Evolutionary conservation across 768 basidiomycete genomes (phyloP), one percentile per base, ranked within the genome.

Genomic region (Sporobolomyces phaffii): DNA sequence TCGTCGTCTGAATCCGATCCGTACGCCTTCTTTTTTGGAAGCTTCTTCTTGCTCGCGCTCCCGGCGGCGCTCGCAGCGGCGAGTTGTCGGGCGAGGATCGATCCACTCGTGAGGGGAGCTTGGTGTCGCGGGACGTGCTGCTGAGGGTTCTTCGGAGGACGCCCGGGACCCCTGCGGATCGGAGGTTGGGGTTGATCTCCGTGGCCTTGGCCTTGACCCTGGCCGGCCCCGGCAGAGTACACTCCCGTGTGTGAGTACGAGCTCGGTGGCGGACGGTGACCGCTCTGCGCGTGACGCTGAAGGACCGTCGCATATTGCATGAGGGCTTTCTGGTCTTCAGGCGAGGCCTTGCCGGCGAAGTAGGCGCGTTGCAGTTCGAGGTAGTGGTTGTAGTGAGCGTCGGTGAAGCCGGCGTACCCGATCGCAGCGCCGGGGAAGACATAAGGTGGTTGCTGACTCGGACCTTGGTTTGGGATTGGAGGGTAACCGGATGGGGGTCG

Each of bases 1-100:
- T 74, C 75, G 28, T 70, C 70, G 44, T 75, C 75, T 28, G 73
- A 69, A 50, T 72, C 72, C 13, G 52, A 57, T 15, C 44, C 53
- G 48, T 61, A 60, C 31, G 47, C 48, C 53, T 60, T 60, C 62
- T 61, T 67, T 65, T 60, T 66, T 3, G 29, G 5, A 40, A 20
- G 17, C 44, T 64, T 66, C 53, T 67, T 71, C 49, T 57, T 64
- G 24, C 3, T 33, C 45, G 49, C 36, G 24, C 56, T n/a, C 20
- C 34, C 43, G 9, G 36, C 38, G 2, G 28, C 36, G 24, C 33
- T 54, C 18, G 68, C 58, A 18, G 49, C 48, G 15, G 47, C 45
- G 34, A 69, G 62, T 24, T 69, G 68, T 2, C 68, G 62, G 20
- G 68, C 68, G 52, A 69, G 59, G 62, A 69, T 69, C n/a, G 62